phyloP scores from a whole-genome alignment of 2,329 filamentous ascomycete species.

The Sodiomyces alkalinus region DNA sequence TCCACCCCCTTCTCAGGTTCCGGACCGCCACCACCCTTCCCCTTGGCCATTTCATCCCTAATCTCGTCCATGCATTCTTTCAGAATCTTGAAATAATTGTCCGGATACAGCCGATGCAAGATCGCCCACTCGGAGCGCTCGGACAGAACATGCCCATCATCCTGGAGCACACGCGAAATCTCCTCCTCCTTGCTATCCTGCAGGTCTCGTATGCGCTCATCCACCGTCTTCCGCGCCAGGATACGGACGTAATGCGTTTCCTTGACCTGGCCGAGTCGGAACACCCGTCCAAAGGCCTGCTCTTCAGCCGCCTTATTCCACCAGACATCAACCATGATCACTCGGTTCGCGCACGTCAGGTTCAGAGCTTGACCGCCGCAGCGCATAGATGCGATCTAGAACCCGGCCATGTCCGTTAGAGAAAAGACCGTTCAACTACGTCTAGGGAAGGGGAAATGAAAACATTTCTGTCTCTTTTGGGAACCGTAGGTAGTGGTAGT shows the following conservation, averaged over 20 bases:
- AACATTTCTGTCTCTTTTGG: too few species aligned
- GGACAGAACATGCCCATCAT: conserved; percentile 10
- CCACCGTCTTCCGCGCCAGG: conserved; percentile 38
- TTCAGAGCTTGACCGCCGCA: conserved; percentile 24
- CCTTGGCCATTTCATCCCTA: too few species aligned
- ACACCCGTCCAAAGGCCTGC: conserved; percentile 47
- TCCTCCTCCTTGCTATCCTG: conserved; percentile 38
- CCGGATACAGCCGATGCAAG: neutral
- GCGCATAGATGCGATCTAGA: conserved; percentile 18
- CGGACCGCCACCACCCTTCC: too few species aligned
- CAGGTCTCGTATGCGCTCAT: conserved; percentile 37
- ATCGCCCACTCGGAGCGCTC: neutral
- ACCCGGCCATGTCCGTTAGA: too few species aligned
- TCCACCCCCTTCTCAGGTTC: too few species aligned
- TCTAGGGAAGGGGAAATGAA: neutral
- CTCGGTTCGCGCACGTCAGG: conserved; percentile 28
- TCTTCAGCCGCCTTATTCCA: conserved; percentile 47
- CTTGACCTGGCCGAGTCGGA: conserved; percentile 48
- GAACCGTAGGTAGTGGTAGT: too few species aligned
- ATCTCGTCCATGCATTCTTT: neutral
- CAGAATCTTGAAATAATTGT: neutral
- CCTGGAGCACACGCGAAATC: conserved; percentile 20
- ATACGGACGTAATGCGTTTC: conserved; percentile 44
- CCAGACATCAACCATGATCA: conserved; percentile 40
- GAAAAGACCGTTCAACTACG: too few species aligned